Evolutionary conservation across 2,329 filamentous ascomycete genomes (phyloP).

Genomic region (Penicillium sp.): DNA sequence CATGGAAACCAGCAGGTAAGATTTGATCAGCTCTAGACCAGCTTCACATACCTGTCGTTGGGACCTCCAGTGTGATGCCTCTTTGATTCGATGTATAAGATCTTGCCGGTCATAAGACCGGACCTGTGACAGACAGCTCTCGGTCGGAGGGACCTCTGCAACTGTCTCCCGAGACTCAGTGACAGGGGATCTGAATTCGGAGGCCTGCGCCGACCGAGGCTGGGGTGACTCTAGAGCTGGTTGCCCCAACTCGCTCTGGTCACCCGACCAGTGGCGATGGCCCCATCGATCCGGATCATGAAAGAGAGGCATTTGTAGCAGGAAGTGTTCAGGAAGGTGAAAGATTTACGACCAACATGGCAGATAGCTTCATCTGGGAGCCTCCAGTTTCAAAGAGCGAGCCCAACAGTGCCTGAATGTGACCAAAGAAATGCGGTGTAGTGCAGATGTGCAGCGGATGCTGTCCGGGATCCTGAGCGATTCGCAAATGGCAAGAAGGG

Average conservation of each 20-base stretch:
- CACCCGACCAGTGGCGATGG: conserved; percentile 23
- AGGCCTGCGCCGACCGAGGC: conserved; percentile 9
- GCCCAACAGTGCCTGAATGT: conserved; percentile 13
- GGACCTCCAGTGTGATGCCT: conserved; percentile 68
- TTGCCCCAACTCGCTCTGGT: conserved; percentile 10
- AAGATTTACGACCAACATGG: conserved; percentile 20
- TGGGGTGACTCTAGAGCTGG: conserved; percentile 13
- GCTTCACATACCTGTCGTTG: conserved; percentile 50
- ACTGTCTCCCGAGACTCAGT: conserved; percentile 11
- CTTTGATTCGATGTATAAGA: conserved; percentile 79
- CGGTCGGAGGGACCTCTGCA: conserved; percentile 12
- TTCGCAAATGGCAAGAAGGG: conserved; percentile 5
- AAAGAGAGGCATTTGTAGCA: conserved; percentile 32
- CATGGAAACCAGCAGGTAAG: neutral
- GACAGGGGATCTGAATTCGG: conserved; percentile 5
- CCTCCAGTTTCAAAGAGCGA: conserved; percentile 9
- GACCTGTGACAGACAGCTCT: conserved; percentile 15
- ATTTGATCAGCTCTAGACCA: neutral
- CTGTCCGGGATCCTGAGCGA: conserved; percentile 5
- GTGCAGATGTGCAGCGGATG: conserved; percentile 11
- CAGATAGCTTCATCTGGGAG: conserved; percentile 15
- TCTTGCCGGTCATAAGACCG: conserved; percentile 58
- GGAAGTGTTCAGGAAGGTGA: conserved; percentile 12
- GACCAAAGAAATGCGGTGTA: conserved; percentile 20
- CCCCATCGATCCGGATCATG: conserved; percentile 30